Evolutionary conservation across 2,329 filamentous ascomycete genomes (phyloP).

Genomic region (Cladosporium sp.): DNA sequence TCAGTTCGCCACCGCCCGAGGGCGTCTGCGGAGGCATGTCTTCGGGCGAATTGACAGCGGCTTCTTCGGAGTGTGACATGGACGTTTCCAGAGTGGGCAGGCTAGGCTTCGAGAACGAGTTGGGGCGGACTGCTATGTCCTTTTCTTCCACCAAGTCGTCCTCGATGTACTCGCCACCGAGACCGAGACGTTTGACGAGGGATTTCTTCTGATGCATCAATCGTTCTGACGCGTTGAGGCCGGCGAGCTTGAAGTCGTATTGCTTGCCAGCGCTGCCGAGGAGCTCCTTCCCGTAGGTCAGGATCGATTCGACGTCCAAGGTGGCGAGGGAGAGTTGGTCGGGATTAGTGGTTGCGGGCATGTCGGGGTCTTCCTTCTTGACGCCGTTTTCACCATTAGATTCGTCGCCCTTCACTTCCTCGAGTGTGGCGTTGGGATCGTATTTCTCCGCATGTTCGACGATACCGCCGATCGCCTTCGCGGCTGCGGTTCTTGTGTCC

Average conservation of each 20-base stretch:
- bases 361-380: conserved; percentile 51
- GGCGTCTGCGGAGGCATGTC: conserved; percentile 20
- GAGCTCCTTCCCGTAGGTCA: conserved; percentile 77
- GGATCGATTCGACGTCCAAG: conserved; percentile 71
- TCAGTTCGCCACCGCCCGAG: conserved; percentile 51
- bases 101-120: conserved; percentile 29
- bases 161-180: conserved; percentile 77
- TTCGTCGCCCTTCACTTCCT: conserved; percentile 30
- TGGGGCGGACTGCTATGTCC: conserved; percentile 47
- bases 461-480: conserved; percentile 91
- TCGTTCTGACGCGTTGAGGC: conserved; percentile 73
- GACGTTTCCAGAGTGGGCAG: conserved; percentile 48
- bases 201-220: conserved; percentile 87
- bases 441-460: conserved; percentile 81
- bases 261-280: conserved; percentile 74
- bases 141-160: conserved; percentile 69
- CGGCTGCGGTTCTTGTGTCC: conserved; percentile 90
- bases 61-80: conserved; percentile 36
- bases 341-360: conserved; percentile 37
- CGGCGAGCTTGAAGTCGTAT: conserved; percentile 76
- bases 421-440: conserved; percentile 59
- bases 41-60: conserved; percentile 27
- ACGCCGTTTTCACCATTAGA: conserved; percentile 35
- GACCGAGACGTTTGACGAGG: conserved; percentile 70
- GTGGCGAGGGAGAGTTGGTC: conserved; percentile 65